Evolutionary conservation across 495 filamentous ascomycete species (phyloP), one percentile per base, ranked within the genome.

Genomic region (Saxispiralis lemnorum): DNA sequence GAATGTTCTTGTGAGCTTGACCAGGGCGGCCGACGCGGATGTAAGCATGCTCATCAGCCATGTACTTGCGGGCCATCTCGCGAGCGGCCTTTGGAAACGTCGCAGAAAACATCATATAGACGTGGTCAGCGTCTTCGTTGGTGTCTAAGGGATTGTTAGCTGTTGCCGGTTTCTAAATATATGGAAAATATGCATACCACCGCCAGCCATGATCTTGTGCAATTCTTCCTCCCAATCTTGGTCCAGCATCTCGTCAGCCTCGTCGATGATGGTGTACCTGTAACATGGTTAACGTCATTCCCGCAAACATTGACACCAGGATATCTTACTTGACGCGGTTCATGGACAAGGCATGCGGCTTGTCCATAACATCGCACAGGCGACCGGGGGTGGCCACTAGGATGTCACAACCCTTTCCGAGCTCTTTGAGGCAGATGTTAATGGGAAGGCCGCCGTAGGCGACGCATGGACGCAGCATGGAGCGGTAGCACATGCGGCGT

Each of bases 71-170:
- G 6, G 87, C 89, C 21, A 95, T 61, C 30, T 78, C 63, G 33
- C 84, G 86, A 51, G 78, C 76, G 0, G 63, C 58, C 63, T 78
- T 81, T 16, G 81, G 77, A 56, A 96, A 96, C 0, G 89, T 95
- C 10, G 89, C 89, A 1, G 84, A 93, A 51, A 95, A 95, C 72
- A 97, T 84, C 70, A 93, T 65, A 63, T 81, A 94, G 15, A 76
- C 63, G 68, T 84, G 68, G 42, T 86, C 79, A 5, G 76, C 80
- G 51, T 94, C 83, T 39, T 82, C 75, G 37, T 93, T 89, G 59
- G 65, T 56, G 33, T 64, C 63, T 66, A 35, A 1, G 7, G 31
- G n/a, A n/a, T n/a, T n/a, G n/a, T n/a, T n/a, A n/a, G n/a, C n/a
- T n/a, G n/a, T n/a, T n/a, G n/a, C n/a, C n/a, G n/a, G n/a, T n/a